A percentile compares a stretch with the other conserved stretches of the same genome.
Conservation (phyloP, 352 stramenopile genomes). For the Phytophthora pinifolia region DNA sequence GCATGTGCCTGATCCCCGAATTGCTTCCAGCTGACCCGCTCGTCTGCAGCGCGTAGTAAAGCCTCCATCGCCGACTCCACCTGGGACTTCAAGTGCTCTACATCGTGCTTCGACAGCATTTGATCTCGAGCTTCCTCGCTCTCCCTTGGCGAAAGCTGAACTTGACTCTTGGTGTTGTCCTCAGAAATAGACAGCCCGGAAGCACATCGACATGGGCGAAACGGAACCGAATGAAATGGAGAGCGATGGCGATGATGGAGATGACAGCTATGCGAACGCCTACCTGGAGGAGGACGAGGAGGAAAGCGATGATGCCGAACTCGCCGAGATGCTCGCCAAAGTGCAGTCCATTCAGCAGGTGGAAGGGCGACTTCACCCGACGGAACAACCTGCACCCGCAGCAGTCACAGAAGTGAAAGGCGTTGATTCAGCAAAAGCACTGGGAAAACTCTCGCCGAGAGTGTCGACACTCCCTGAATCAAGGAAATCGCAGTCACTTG, state of each 20-base stretch:
- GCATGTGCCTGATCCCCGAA: background rate
- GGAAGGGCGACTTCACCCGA: slow-evolving; percentile 31
- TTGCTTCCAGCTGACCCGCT: slow-evolving; percentile 62
- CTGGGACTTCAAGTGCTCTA: slow-evolving; percentile 50
- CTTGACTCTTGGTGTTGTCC: background rate
- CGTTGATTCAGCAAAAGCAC: slow-evolving; percentile 1
- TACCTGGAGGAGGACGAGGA: slow-evolving; percentile 46
- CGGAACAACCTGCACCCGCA: slow-evolving; percentile 11
- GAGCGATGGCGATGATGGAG: slow-evolving; percentile 25
- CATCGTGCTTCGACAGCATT: slow-evolving; percentile 34
- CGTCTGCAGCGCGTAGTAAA: slow-evolving; percentile 57
- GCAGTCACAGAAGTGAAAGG: slow-evolving; percentile 13
- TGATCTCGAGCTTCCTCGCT: background rate
- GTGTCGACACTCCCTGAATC: slow-evolving; percentile 1
- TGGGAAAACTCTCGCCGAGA: slow-evolving; percentile 3
- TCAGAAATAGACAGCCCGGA: slow-evolving; percentile 24
- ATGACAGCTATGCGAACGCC: slow-evolving; percentile 39
- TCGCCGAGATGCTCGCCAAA: slow-evolving; percentile 76
- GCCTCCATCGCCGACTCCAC: slow-evolving; percentile 62
- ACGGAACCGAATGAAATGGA: slow-evolving; percentile 27
- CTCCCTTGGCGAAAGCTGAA: background rate
- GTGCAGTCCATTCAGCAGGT: slow-evolving; percentile 63
- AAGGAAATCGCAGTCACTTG: slow-evolving; percentile 19
- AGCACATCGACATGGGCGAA: slow-evolving; percentile 17
- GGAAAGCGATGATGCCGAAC: slow-evolving; percentile 53